phyloP scores from a whole-genome alignment of 768 basidiomycete species.

The Tulasnella sp. region DNA sequence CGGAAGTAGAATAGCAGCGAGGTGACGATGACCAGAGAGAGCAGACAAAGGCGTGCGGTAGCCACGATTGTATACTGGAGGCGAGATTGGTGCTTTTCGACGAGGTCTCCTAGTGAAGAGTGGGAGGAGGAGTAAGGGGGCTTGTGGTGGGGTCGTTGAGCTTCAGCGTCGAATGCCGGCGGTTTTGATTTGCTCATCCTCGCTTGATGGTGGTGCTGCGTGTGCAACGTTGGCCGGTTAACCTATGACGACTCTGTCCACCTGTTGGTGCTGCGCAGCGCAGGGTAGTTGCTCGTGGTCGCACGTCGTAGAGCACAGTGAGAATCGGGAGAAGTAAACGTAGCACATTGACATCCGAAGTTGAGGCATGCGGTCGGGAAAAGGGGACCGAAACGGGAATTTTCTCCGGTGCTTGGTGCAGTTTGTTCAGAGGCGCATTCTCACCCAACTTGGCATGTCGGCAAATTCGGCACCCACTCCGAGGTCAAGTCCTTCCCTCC shows the following conservation, averaged over 20 bases:
- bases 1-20: constrained; percentile 12
- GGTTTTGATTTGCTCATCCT: background rate
- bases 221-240: background rate
- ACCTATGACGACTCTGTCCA: background rate
- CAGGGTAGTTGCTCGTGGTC: background rate
- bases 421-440: background rate
- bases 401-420: background rate
- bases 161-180: background rate
- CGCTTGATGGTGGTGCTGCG: background rate
- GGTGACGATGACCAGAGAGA: background rate
- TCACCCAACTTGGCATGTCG: background rate
- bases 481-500: too few relatives aligned
- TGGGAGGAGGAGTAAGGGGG: background rate
- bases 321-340: background rate
- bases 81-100: constrained; percentile 10
- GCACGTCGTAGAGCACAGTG: constrained; percentile 1
- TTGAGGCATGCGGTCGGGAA: constrained; percentile 15
- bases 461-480: background rate
- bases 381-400: background rate
- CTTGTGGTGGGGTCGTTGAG: background rate
- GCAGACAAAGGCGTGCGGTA: constrained; percentile 1
- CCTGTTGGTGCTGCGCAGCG: background rate
- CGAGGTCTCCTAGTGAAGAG: background rate
- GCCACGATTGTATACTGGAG: constrained; percentile 5
- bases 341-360: constrained; percentile 16